Conservation (phyloP, 768 basidiomycete genomes). For the Xerocomus brunneocitrinus region DNA sequence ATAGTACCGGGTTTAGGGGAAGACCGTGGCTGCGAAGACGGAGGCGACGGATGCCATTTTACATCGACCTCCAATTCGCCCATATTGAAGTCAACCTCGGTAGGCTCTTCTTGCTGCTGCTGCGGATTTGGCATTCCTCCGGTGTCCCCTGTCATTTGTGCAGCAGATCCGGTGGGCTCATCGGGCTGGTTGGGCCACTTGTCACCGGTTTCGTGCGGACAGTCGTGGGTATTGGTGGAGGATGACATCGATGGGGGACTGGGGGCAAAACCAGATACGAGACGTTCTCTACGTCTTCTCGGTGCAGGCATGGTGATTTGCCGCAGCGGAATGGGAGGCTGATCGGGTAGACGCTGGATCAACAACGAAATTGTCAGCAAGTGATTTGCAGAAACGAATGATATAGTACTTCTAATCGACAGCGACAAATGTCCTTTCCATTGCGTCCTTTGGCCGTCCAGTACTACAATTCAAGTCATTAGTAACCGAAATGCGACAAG, state of each 20-base stretch:
- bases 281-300: background rate
- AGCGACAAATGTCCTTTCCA: constrained; percentile 22
- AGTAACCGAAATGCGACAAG: background rate
- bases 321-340: constrained; percentile 21
- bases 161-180: background rate
- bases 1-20: background rate
- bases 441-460: constrained; percentile 19
- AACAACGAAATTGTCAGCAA: background rate
- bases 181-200: background rate
- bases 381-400: background rate
- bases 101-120: background rate
- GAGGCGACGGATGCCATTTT: background rate
- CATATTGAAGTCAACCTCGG: background rate
- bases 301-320: background rate
- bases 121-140: background rate
- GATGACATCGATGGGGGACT: background rate
- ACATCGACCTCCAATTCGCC: background rate
- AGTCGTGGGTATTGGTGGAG: background rate
- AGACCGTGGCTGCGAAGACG: background rate
- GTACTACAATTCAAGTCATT: constrained; percentile 6
- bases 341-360: constrained; percentile 23
- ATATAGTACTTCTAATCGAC: constrained; percentile 20
- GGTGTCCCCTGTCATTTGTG: background rate
- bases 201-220: background rate
- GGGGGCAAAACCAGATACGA: background rate